phyloP scores from a whole-genome alignment of 2,329 filamentous ascomycete species.

The Fusarium kyushuense region DNA sequence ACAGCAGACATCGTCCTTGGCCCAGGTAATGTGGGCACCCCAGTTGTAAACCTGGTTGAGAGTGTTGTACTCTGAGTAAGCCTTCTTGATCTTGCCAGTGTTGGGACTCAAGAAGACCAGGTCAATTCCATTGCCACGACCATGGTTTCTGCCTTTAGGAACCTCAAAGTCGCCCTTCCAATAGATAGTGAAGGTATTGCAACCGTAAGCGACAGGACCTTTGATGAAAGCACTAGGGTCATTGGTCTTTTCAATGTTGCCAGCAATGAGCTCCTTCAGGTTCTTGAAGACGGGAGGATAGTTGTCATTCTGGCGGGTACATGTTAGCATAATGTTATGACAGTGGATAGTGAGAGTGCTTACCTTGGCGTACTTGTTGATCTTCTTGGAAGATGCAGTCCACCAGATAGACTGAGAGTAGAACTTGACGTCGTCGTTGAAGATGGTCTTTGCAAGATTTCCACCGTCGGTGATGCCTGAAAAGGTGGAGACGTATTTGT shows the following conservation, averaged over 20 bases:
- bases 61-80: conserved; percentile 43
- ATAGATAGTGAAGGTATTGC: conserved; percentile 42
- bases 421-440: conserved; percentile 30
- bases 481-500: conserved; percentile 40
- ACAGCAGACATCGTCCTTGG: conserved; percentile 35
- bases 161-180: conserved; percentile 42
- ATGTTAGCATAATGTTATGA: neutral
- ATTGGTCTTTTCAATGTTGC: conserved; percentile 17
- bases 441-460: conserved; percentile 19
- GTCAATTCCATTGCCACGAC: conserved; percentile 38
- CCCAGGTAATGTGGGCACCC: conserved; percentile 39
- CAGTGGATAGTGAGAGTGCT: neutral
- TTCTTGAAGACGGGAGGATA: conserved; percentile 36
- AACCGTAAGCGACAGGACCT: conserved; percentile 37
- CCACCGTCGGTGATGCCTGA: conserved; percentile 38
- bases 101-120: conserved; percentile 35
- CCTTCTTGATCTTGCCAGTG: conserved; percentile 30
- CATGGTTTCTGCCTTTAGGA: conserved; percentile 5
- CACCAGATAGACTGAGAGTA: conserved; percentile 42
- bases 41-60: conserved; percentile 42
- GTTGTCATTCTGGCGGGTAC: conserved; percentile 23
- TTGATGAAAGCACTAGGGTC: conserved; percentile 34
- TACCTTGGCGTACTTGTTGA: conserved; percentile 36
- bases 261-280: conserved; percentile 29
- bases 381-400: conserved; percentile 24